Evolutionary conservation across 345 rosid species (phyloP), one percentile per base, ranked within the genome.

Genomic region (Psidium friedrichsthalianum): DNA sequence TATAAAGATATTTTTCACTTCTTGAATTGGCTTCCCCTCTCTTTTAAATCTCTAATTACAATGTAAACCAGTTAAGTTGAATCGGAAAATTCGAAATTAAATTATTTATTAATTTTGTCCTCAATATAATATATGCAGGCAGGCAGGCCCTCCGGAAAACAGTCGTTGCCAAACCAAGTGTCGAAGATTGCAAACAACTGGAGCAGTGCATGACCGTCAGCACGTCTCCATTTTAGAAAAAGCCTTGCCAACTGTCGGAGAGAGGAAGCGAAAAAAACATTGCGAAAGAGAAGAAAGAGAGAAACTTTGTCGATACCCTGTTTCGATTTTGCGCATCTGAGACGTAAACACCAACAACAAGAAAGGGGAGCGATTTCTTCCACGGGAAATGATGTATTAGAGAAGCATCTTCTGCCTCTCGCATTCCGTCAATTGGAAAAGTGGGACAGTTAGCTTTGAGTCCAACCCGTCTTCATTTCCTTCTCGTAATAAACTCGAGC

Each of bases 401-500:
- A 61, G 74, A 36, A 40, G 21, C 42, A 11, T 61, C 42, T 61
- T 29, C 52, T 51, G 21, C 13, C 59, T 22, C n/a, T 69, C 20
- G 24, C 64, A 36, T 58, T 82, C 51, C 82, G 56, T 58, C 74
- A 20, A 53, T 36, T 59, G 36, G 82, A 51, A 40, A 54, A 51
- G 40, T 51, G 32, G 69, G 81, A 32, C 82, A 53, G n/a, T 74
- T 54, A 20, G 64, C 40, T 69, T 21, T 18, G 47, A 69, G 78
- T 69, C 36, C 36, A 69, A 69, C 78, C 82, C 82, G 53, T 15
- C 42, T 61, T 32, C 88, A 85, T 89, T 90, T 82, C 84, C 93
- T 85, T 89, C 90, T 87, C 61, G 86, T 42, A 42, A 64, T 86
- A 83, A 85, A 84, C 90, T 82, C 87, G 42, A 24, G 47, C 69